Evolutionary conservation across 805 yeast species (phyloP).

Genomic region (Nakazawaea holstii): DNA sequence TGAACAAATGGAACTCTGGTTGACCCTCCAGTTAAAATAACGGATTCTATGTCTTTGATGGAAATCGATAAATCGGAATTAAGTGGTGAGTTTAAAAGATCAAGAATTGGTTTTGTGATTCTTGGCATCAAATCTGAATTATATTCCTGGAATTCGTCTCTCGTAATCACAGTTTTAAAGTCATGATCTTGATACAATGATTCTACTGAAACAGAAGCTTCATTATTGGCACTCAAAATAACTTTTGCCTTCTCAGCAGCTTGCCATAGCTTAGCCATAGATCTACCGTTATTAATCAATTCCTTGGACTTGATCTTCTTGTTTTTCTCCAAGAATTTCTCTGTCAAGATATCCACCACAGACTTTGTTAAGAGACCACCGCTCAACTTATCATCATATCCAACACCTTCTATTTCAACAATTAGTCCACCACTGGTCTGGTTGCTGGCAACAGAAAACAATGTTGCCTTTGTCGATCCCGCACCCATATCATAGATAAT

Average conservation of each 20-base stretch:
- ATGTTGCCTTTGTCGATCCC: conserved; percentile 81
- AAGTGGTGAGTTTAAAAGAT: conserved; percentile 37
- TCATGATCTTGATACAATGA: conserved; percentile 70
- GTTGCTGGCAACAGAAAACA: conserved; percentile 56
- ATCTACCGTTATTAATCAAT: conserved; percentile 44
- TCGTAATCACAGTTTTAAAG: conserved; percentile 57
- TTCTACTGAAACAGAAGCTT: conserved; percentile 74
- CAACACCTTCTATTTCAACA: conserved; percentile 67
- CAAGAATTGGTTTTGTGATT: conserved; percentile 48
- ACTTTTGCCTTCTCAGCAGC: conserved; percentile 87
- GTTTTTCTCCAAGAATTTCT: conserved; percentile 48
- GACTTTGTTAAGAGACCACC: conserved; percentile 70
- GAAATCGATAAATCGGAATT: conserved; percentile 18
- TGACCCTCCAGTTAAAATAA: conserved; percentile 86
- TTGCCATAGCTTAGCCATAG: conserved; percentile 65
- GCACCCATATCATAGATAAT: conserved; percentile 90
- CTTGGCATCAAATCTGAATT: conserved; percentile 38
- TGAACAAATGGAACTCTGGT: conserved; percentile 88
- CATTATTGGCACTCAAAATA: conserved; percentile 82
- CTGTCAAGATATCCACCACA: conserved; percentile 54
- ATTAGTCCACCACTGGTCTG: conserved; percentile 33
- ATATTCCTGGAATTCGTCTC: conserved; percentile 74
- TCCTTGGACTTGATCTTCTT: conserved; percentile 30
- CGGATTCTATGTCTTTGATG: conserved; percentile 45
- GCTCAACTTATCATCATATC: conserved; percentile 62